Conservation (phyloP, 768 basidiomycete genomes). For the Podaxis mareebaensis region DNA sequence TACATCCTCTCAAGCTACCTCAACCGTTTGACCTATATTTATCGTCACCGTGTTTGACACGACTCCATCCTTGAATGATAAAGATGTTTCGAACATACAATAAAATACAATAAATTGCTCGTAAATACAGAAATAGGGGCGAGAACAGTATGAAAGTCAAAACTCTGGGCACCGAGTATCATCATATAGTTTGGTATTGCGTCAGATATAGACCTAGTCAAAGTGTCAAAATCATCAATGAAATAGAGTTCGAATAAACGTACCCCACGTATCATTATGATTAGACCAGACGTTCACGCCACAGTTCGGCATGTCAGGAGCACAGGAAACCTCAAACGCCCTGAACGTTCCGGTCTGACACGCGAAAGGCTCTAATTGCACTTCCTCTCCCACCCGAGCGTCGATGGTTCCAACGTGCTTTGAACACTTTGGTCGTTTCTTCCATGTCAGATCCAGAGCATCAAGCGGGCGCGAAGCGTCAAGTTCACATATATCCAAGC, state of each 20-base stretch:
- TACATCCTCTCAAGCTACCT: no score
- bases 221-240: not conserved
- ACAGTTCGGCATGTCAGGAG: constrained; percentile 22
- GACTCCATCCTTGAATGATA: not conserved
- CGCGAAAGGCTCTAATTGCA: constrained; percentile 22
- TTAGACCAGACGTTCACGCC: constrained; percentile 31
- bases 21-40: no score
- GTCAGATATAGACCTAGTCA: constrained; percentile 27
- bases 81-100: not conserved
- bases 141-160: no score
- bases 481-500: constrained; percentile 27
- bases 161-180: not conserved
- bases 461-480: constrained; percentile 25
- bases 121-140: not conserved
- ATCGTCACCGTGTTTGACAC: not conserved
- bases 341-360: constrained; percentile 29
- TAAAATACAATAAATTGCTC: not conserved
- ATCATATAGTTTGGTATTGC: constrained; percentile 26
- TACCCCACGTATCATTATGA: constrained; percentile 31
- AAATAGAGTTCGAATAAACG: constrained; percentile 11
- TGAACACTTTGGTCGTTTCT: constrained; percentile 23
- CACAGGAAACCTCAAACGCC: constrained; percentile 28
- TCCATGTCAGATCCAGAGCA: constrained; percentile 24
- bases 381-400: constrained; percentile 27
- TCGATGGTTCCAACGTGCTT: constrained; percentile 20